phyloP scores from a whole-genome alignment of 768 basidiomycete genomes.

The Naematelia encephala region DNA sequence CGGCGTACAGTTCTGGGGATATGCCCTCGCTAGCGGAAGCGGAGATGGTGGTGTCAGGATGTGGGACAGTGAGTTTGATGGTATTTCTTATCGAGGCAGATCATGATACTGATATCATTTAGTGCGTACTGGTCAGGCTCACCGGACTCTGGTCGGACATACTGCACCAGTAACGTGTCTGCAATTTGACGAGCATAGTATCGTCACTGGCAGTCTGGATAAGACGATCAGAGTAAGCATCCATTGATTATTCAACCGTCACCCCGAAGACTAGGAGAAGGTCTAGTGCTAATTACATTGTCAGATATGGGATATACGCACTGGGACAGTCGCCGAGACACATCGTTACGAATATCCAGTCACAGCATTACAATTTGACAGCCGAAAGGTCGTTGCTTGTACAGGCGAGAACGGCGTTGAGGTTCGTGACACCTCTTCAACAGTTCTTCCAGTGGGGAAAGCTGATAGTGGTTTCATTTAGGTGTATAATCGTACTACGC shows the following conservation, averaged over 20 bases:
- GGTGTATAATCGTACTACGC: conserved; percentile 92
- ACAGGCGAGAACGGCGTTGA: conserved; percentile 90
- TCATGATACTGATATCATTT: no score
- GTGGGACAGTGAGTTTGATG: conserved; percentile 87
- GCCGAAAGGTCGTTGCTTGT: conserved; percentile 85
- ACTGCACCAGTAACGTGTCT: conserved; percentile 89
- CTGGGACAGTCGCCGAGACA: conserved; percentile 80
- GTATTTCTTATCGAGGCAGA: not conserved
- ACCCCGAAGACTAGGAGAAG: not conserved
- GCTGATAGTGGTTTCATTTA: conserved; percentile 46
- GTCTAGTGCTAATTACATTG: not conserved
- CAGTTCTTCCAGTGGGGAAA: not conserved
- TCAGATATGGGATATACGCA: conserved; percentile 95
- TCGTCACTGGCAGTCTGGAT: conserved; percentile 88
- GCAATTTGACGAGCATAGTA: conserved; percentile 91
- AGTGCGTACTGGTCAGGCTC: conserved; percentile 98
- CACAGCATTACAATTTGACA: conserved; percentile 89
- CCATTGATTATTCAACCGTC: not conserved
- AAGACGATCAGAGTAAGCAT: conserved; percentile 76
- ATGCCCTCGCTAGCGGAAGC: conserved; percentile 92
- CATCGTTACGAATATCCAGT: conserved; percentile 87
- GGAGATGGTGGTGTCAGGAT: conserved; percentile 96
- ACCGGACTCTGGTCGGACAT: conserved; percentile 87
- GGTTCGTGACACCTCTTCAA: conserved; percentile 53
- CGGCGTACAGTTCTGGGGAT: conserved; percentile 97